Conservation (phyloP, 2,329 filamentous ascomycete species). For the Ambrosiella cleistominuta region DNA sequence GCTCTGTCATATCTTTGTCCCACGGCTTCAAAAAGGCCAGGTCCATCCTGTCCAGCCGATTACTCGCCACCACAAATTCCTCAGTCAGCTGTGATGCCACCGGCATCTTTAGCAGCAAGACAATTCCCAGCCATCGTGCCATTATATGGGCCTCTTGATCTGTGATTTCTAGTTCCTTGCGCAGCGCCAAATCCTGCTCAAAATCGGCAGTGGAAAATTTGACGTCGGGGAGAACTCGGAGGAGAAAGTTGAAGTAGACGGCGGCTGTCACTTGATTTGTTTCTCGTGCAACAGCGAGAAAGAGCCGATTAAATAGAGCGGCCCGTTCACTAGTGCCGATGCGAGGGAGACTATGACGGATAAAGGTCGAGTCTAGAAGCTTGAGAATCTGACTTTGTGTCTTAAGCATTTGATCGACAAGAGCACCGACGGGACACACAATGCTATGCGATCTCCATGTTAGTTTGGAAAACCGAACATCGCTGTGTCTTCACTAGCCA, state of each 20-base stretch:
- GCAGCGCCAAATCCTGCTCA: conserved; percentile 56
- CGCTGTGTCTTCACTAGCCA: background rate
- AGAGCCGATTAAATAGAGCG: conserved; percentile 51
- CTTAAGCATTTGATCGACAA: conserved; percentile 79
- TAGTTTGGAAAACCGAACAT: background rate
- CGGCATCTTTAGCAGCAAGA: conserved; percentile 43
- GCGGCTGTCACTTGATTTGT: conserved; percentile 19
- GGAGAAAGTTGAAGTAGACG: conserved; percentile 61
- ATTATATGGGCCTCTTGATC: conserved; percentile 55
- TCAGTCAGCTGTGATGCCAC: background rate
- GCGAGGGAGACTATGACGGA: conserved; percentile 57
- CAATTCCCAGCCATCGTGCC: conserved; percentile 56
- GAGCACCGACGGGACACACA: conserved; percentile 63
- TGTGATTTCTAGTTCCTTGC: conserved; percentile 48
- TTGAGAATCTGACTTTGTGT: conserved; percentile 57
- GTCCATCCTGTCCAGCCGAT: conserved; percentile 39
- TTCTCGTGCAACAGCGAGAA: conserved; percentile 45
- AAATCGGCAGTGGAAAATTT: conserved; percentile 59
- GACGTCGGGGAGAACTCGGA: conserved; percentile 56
- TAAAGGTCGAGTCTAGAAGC: conserved; percentile 75
- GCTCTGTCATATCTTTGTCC: conserved; percentile 24
- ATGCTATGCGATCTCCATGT: conserved; percentile 28
- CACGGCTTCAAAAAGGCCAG: conserved; percentile 51
- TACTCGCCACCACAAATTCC: conserved; percentile 2
- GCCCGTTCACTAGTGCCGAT: conserved; percentile 42